A percentile compares a stretch with the other conserved stretches of the same genome.
Conservation (phyloP, 2,329 filamentous ascomycete species). For the Mycogone perniciosa region DNA sequence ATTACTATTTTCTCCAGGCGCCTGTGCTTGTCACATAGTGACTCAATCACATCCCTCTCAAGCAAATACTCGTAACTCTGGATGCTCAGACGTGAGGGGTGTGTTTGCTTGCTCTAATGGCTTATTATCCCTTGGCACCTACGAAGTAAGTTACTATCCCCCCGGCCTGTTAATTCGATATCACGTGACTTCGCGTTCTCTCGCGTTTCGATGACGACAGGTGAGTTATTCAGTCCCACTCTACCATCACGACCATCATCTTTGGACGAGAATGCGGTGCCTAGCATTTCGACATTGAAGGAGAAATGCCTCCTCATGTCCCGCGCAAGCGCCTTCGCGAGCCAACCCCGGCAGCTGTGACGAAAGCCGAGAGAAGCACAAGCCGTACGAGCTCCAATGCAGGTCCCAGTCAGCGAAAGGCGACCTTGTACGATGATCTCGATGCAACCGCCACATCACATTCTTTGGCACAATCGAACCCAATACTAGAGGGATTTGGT, state of each 20-base stretch:
- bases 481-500: slow-evolving; percentile 38
- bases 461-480: slow-evolving; percentile 37
- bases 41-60: too few relatives aligned
- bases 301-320: slow-evolving; percentile 59
- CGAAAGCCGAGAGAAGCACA: slow-evolving; percentile 22
- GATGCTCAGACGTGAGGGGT: too few relatives aligned
- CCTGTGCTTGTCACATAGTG: too few relatives aligned
- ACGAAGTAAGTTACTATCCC: too few relatives aligned
- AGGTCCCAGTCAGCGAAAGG: slow-evolving; percentile 35
- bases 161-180: too few relatives aligned
- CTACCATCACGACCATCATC: neutral
- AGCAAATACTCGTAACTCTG: too few relatives aligned
- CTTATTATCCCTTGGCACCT: neutral
- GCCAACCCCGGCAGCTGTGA: slow-evolving; percentile 29
- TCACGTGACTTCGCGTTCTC: slow-evolving; percentile 26
- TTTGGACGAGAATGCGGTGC: neutral
- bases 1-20: too few relatives aligned
- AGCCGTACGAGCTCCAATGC: slow-evolving; percentile 18
- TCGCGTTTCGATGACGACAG: slow-evolving; percentile 24
- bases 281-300: neutral
- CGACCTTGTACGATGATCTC: slow-evolving; percentile 56
- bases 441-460: slow-evolving; percentile 43
- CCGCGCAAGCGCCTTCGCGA: slow-evolving; percentile 59
- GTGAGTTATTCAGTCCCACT: neutral
- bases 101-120: too few relatives aligned